phyloP scores from a whole-genome alignment of 352 stramenopile species.

The Phytopythium helicoides region DNA sequence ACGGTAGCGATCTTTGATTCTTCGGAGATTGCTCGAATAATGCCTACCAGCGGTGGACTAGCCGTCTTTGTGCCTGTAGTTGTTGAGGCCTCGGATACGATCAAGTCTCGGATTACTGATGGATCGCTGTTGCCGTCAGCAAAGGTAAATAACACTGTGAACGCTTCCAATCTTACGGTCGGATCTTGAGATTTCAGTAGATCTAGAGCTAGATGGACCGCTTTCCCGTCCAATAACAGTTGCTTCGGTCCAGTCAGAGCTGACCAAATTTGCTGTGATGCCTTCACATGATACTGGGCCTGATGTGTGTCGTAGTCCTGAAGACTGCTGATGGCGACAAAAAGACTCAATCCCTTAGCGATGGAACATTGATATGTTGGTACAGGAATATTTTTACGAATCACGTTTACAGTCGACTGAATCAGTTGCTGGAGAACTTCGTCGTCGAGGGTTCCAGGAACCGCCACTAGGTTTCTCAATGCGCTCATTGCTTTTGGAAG shows the following conservation, averaged over 20 bases:
- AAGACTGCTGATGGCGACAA: constrained; percentile 40
- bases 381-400: constrained; percentile 33
- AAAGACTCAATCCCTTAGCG: constrained; percentile 38
- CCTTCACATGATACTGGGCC: constrained; percentile 13
- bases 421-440: constrained; percentile 15
- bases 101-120: constrained; percentile 18
- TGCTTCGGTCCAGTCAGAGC: neutral
- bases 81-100: constrained; percentile 21
- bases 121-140: constrained; percentile 37
- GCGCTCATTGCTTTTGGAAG: constrained; percentile 45
- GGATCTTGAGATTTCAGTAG: constrained; percentile 37
- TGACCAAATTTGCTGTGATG: constrained; percentile 12
- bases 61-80: constrained; percentile 19
- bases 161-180: constrained; percentile 43
- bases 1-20: constrained; percentile 14
- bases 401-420: constrained; percentile 21
- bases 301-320: constrained; percentile 19
- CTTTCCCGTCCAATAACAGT: constrained; percentile 33
- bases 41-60: constrained; percentile 34
- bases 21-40: constrained; percentile 54
- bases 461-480: constrained; percentile 24
- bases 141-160: constrained; percentile 41
- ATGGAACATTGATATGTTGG: constrained; percentile 32
- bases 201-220: constrained; percentile 37
- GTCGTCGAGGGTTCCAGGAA: constrained; percentile 11